Percentiles rank a stretch among this genome's conserved stretches.
Conservation (phyloP, 495 filamentous ascomycete genomes). For the Copromyces sp. region DNA sequence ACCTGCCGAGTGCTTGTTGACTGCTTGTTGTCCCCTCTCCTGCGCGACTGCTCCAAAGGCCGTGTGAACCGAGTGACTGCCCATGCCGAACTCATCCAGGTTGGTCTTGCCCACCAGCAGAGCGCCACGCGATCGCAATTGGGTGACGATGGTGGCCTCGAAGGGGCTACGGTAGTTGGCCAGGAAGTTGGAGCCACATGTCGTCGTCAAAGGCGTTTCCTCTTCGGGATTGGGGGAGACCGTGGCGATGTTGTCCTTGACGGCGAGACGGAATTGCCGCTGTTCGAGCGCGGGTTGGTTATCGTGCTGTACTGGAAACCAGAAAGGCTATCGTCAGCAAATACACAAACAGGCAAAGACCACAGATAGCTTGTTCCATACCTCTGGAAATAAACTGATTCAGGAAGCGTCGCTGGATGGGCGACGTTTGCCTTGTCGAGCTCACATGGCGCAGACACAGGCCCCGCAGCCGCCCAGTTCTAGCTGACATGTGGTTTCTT, state of each 20-base stretch:
- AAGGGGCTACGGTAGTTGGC: constrained; percentile 63
- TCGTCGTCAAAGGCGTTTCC: constrained; percentile 46
- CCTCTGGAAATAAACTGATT: constrained; percentile 24
- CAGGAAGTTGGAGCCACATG: constrained; percentile 73
- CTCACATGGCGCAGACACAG: constrained; percentile 13
- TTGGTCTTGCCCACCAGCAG: constrained; percentile 72
- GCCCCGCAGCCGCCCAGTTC: constrained; percentile 11
- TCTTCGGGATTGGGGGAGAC: constrained; percentile 18
- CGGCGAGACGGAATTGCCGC: constrained; percentile 40
- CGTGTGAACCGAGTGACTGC: constrained; percentile 75
- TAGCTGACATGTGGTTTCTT: constrained; percentile 13
- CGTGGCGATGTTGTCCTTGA: constrained; percentile 90
- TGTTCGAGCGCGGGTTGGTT: neutral
- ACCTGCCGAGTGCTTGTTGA: constrained; percentile 61
- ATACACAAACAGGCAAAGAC: neutral
- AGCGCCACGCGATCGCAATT: constrained; percentile 54
- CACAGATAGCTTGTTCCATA: neutral
- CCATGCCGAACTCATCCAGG: constrained; percentile 98
- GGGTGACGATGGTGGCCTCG: constrained; percentile 67
- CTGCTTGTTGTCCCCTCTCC: neutral
- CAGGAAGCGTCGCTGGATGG: constrained; percentile 17
- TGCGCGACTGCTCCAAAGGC: constrained; percentile 54
- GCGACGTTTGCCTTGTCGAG: neutral
- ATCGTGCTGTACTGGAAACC: neutral
- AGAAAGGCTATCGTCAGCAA: neutral